Conservation (phyloP, 2,329 filamentous ascomycete species). For the Amphichorda felina region DNA sequence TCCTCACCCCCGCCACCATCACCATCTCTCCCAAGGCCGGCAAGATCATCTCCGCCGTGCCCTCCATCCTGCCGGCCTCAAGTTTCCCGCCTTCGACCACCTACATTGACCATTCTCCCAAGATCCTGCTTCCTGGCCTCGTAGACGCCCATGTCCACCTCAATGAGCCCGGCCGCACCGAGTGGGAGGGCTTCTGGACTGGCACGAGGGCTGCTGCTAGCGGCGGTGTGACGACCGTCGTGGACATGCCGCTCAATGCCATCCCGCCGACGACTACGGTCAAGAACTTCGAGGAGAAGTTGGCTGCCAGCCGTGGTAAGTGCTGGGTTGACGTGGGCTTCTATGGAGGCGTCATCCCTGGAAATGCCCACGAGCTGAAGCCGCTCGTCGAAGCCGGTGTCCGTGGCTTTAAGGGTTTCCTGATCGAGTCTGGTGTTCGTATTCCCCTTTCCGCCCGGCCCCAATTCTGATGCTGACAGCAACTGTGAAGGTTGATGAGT, state of each 20-base stretch:
- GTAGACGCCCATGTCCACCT: conserved; percentile 97
- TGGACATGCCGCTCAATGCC: conserved; percentile 97
- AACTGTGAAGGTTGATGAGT: conserved; percentile 80
- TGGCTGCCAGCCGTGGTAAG: conserved; percentile 70
- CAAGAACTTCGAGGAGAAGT: conserved; percentile 69
- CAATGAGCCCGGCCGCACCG: conserved; percentile 90
- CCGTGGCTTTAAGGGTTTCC: conserved; percentile 91
- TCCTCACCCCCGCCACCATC: conserved; percentile 72
- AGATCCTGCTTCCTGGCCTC: conserved; percentile 76
- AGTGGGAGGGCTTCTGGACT: conserved; percentile 97
- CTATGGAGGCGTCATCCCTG: conserved; percentile 88
- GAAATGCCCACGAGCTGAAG: conserved; percentile 70
- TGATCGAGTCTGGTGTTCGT: conserved; percentile 91
- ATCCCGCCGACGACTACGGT: conserved; percentile 94
- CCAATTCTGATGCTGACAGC: neutral
- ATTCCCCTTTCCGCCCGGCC: neutral
- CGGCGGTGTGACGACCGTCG: conserved; percentile 88
- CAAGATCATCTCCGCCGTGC: conserved; percentile 69
- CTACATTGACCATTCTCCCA: conserved; percentile 77
- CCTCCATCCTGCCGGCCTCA: conserved; percentile 60
- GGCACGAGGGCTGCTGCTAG: conserved; percentile 89
- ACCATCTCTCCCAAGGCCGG: conserved; percentile 66
- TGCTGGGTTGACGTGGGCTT: conserved; percentile 99
- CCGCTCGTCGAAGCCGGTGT: conserved; percentile 77
- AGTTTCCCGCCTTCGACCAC: conserved; percentile 60